These are phyloP conservation scores for Pythium aquatile DNA, from an alignment of 352 stramenopile species.

Conservation along the genomic window DNA sequence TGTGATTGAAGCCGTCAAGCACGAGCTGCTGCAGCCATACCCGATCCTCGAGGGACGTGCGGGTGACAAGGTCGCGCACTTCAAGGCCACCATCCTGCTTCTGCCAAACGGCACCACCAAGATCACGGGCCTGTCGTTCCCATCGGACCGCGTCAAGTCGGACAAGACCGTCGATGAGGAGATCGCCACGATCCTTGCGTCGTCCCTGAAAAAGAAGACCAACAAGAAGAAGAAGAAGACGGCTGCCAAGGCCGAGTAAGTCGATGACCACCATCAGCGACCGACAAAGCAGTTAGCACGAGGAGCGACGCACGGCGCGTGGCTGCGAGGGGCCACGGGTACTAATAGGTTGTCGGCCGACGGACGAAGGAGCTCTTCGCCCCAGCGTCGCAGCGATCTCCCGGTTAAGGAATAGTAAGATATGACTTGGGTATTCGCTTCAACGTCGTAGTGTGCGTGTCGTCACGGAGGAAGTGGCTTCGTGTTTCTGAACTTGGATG, in stretches of 20 bases:
- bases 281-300: neutral
- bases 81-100: constrained; percentile 99
- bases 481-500: constrained; percentile 34
- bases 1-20: constrained; percentile 97
- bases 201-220: constrained; percentile 95
- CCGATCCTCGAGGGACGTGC: constrained; percentile 95
- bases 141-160: constrained; percentile 87
- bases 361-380: neutral
- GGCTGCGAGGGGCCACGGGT: neutral
- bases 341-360: neutral
- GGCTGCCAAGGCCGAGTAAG: constrained; percentile 37
- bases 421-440: constrained; percentile 26
- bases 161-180: constrained; percentile 93
- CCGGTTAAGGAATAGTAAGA: constrained; percentile 31
- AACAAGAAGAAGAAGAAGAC: constrained; percentile 95
- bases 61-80: constrained; percentile 97
- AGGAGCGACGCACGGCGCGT: neutral
- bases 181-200: constrained; percentile 86
- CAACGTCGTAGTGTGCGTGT: constrained; percentile 9
- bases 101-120: constrained; percentile 94
- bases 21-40: constrained; percentile 97
- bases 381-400: neutral
- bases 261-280: neutral
- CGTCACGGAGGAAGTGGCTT: constrained; percentile 15
- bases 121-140: constrained; percentile 94